Percentiles rank a stretch among this genome's conserved stretches.
Evolutionary conservation across 83 land plant genomes (phyloP).

Genomic region (Thuja plicata): DNA sequence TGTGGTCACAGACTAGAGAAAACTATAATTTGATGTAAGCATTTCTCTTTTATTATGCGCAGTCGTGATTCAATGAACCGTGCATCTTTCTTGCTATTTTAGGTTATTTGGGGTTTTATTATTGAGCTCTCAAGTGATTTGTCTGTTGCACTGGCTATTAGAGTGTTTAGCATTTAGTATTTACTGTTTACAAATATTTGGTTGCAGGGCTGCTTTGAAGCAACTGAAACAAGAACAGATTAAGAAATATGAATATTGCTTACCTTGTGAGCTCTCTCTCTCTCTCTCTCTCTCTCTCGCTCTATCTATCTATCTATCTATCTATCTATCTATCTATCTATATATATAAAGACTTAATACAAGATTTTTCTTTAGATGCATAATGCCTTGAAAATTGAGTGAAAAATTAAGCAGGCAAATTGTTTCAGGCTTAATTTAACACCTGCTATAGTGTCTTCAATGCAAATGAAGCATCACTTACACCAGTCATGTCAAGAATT

Average conservation of each 20-base stretch:
- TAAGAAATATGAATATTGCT: slow-evolving; percentile 94
- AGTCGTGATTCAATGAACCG: not conserved
- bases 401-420: not conserved
- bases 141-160: not conserved
- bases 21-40: not conserved
- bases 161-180: not conserved
- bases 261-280: slow-evolving; percentile 74
- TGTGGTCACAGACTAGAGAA: not conserved
- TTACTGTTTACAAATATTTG: not conserved
- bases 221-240: slow-evolving; percentile 83
- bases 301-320: not conserved
- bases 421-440: not conserved
- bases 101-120: not conserved
- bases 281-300: not conserved
- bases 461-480: not conserved
- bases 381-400: not conserved
- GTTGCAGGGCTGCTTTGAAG: slow-evolving; percentile 82
- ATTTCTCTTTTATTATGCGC: not conserved
- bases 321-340: no score
- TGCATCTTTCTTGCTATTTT: not conserved
- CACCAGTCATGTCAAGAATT: not conserved
- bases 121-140: not conserved
- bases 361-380: not conserved
- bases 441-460: not conserved
- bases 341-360: not conserved